These are phyloP conservation scores for Botryotinia calthae DNA, from an alignment of 2,329 filamentous ascomycete genomes.

Conservation along the genomic window DNA sequence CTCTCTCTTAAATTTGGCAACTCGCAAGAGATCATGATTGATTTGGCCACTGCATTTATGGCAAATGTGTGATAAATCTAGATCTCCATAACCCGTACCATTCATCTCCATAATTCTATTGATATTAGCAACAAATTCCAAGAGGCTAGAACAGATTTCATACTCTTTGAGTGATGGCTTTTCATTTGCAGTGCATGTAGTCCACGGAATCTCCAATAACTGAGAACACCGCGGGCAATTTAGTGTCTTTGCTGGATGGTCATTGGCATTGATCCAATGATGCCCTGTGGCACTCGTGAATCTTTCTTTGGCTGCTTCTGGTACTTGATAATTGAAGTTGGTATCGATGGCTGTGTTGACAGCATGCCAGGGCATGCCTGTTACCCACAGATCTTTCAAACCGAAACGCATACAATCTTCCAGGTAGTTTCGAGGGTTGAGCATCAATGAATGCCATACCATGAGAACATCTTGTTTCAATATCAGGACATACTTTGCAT, in stretches of 20 bases:
- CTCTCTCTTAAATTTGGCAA: slow-evolving; percentile 61
- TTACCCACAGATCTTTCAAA: slow-evolving; percentile 55
- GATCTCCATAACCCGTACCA: slow-evolving; percentile 61
- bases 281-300: slow-evolving; percentile 52
- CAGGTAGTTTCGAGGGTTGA: slow-evolving; percentile 71
- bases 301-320: slow-evolving; percentile 42
- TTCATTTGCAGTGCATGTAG: slow-evolving; percentile 46
- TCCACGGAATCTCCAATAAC: slow-evolving; percentile 55
- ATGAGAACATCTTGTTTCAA: slow-evolving; percentile 62
- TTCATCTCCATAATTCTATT: slow-evolving; percentile 31
- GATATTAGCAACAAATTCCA: slow-evolving; percentile 18
- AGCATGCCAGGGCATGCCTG: slow-evolving; percentile 64
- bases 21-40: slow-evolving; percentile 57
- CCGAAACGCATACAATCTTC: slow-evolving; percentile 68
- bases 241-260: slow-evolving; percentile 48
- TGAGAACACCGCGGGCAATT: slow-evolving; percentile 55
- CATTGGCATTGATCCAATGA: slow-evolving; percentile 59
- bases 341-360: slow-evolving; percentile 58
- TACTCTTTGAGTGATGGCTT: slow-evolving; percentile 40
- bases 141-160: slow-evolving; percentile 18
- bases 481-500: background rate
- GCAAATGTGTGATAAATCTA: slow-evolving; percentile 52
- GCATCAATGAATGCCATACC: slow-evolving; percentile 77
- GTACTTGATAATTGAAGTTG: slow-evolving; percentile 55
- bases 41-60: slow-evolving; percentile 49